Evolutionary conservation across 1,284 basidiomycete genomes (phyloP).

Genomic region (Rhodotorula sp.): DNA sequence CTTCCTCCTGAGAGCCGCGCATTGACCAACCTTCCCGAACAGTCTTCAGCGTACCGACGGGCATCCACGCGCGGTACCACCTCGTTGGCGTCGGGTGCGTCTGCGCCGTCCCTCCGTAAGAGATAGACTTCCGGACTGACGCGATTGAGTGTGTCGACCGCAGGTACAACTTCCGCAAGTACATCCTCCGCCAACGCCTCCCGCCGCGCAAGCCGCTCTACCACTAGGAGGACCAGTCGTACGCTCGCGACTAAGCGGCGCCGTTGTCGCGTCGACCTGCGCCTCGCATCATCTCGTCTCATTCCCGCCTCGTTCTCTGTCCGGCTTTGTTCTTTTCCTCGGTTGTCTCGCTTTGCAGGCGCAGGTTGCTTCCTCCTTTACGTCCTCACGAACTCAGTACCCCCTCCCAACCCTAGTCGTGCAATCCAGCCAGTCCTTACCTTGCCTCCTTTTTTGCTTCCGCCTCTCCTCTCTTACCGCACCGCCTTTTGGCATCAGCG

Average conservation of each 20-base stretch:
- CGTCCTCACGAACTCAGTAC: too few relatives aligned
- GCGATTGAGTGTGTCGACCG: neutral
- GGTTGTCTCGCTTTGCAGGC: too few relatives aligned
- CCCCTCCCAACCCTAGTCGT: too few relatives aligned
- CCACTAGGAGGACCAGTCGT: constrained; percentile 52
- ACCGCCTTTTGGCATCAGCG: too few relatives aligned
- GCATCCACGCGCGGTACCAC: neutral
- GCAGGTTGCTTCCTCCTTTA: too few relatives aligned
- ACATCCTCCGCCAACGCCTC: constrained; percentile 61
- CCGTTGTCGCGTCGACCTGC: neutral
- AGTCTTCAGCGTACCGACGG: constrained; percentile 59
- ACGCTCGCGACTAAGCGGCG: neutral
- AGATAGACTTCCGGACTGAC: neutral
- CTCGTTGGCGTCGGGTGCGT: neutral
- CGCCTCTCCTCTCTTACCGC: too few relatives aligned
- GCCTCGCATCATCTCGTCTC: neutral
- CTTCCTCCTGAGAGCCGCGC: neutral
- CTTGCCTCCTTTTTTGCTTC: too few relatives aligned
- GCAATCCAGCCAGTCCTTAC: too few relatives aligned
- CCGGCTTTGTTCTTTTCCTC: neutral
- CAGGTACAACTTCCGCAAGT: constrained; percentile 62
- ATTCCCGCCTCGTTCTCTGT: neutral
- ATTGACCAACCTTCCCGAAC: neutral
- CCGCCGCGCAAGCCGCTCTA: constrained; percentile 58
- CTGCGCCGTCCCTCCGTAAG: too few relatives aligned